phyloP scores from a whole-genome alignment of 164 flowering plant genomes.

The Hamamelis virginiana region DNA sequence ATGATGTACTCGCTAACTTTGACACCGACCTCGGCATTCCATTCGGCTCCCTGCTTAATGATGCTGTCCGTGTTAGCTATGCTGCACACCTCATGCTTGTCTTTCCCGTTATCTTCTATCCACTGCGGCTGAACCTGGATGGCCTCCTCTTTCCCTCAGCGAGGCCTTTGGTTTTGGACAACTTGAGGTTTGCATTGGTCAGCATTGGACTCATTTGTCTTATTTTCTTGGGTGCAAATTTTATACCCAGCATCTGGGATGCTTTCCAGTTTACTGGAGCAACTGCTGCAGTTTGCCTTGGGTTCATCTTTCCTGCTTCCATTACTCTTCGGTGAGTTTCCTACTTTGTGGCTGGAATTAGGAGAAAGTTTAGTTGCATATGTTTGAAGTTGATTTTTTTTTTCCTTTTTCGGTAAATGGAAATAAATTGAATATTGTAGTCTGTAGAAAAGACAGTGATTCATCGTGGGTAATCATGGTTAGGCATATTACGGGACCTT shows the following conservation, averaged over 20 bases:
- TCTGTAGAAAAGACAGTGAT: too few species aligned
- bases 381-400: not conserved
- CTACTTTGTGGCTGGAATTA: not conserved
- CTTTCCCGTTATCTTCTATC: slow-evolving; percentile 85
- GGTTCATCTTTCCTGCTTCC: slow-evolving; percentile 91
- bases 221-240: slow-evolving; percentile 85
- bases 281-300: slow-evolving; percentile 92
- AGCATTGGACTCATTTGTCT: slow-evolving; percentile 52
- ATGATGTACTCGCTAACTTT: slow-evolving; percentile 93
- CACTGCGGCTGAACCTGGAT: slow-evolving; percentile 79
- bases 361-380: not conserved
- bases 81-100: slow-evolving; percentile 93
- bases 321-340: slow-evolving; percentile 65
- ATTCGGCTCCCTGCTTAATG: slow-evolving; percentile 69
- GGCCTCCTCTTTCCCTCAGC: slow-evolving; percentile 80
- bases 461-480: too few species aligned
- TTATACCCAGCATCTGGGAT: slow-evolving; percentile 97
- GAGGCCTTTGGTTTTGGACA: slow-evolving; percentile 49
- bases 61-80: slow-evolving; percentile 88
- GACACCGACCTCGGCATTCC: slow-evolving; percentile 83
- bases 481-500: too few species aligned
- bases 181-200: slow-evolving; percentile 63
- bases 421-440: too few species aligned
- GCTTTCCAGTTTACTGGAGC: slow-evolving; percentile 98
- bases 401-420: not conserved